Conservation (phyloP, 768 basidiomycete species). For the Phallus indusiatus region DNA sequence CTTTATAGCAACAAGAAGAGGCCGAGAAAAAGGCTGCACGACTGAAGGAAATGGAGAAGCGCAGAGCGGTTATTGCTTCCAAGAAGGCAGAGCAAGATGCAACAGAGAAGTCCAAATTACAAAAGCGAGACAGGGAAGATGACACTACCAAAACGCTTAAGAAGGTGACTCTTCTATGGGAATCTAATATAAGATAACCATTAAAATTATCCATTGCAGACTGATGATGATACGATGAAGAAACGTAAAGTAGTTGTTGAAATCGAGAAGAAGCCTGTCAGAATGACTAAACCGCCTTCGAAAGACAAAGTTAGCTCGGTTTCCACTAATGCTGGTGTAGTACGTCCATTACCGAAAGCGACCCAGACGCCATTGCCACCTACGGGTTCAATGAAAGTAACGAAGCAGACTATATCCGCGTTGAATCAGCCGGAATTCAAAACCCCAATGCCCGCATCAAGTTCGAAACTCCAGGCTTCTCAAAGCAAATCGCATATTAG, state of each 20-base stretch:
- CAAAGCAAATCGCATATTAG: conserved; percentile 36
- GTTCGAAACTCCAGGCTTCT: conserved; percentile 29
- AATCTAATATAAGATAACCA: conserved; percentile 2
- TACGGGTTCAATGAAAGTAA: conserved; percentile 8
- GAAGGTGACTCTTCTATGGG: conserved; percentile 34
- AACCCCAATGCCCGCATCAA: conserved; percentile 15
- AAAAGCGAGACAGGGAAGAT: conserved; percentile 79
- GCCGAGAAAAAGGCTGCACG: conserved; percentile 67
- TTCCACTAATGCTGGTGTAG: conserved; percentile 21
- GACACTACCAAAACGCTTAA: conserved; percentile 62
- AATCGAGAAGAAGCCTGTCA: conserved; percentile 43
- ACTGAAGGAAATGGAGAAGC: conserved; percentile 72
- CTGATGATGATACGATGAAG: conserved; percentile 60
- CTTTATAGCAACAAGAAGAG: conserved; percentile 76
- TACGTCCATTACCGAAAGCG: conserved; percentile 23
- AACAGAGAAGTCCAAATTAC: conserved; percentile 56
- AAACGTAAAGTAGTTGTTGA: conserved; percentile 57
- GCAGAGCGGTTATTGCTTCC: conserved; percentile 60
- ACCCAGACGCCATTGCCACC: conserved; percentile 10
- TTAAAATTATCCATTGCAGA: conserved; percentile 21
- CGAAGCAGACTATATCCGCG: conserved; percentile 9
- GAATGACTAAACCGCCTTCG: conserved; percentile 47
- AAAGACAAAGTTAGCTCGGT: conserved; percentile 34
- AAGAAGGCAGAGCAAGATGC: conserved; percentile 74
- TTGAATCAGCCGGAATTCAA: conserved; percentile 2